These are phyloP conservation scores for Lichenothelia convexa DNA, from an alignment of 495 filamentous ascomycete species.

Conservation along the genomic window DNA sequence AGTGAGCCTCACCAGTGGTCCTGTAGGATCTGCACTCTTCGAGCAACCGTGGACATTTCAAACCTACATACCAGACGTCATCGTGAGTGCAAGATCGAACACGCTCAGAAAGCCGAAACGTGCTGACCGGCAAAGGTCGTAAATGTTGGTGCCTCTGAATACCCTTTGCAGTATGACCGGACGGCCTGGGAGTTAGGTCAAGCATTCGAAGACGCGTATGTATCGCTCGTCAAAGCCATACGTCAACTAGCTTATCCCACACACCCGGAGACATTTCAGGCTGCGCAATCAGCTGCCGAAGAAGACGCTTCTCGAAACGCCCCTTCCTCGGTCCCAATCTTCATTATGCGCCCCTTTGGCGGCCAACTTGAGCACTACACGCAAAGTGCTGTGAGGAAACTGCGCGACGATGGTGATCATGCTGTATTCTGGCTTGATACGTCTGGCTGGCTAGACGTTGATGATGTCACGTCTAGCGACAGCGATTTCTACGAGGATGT, in stretches of 20 bases:
- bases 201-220: constrained; percentile 21
- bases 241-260: constrained; percentile 21
- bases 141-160: constrained; percentile 19
- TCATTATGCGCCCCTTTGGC: constrained; percentile 23
- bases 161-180: constrained; percentile 17
- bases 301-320: constrained; percentile 5
- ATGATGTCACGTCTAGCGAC: constrained; percentile 1
- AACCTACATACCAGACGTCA: constrained; percentile 20
- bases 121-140: too few relatives aligned
- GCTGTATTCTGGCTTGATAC: constrained; percentile 27
- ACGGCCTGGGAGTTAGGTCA: constrained; percentile 17
- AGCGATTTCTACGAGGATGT: constrained; percentile 20
- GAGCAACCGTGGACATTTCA: constrained; percentile 22
- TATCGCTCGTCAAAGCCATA: constrained; percentile 22
- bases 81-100: constrained; percentile 16
- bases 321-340: constrained; percentile 19
- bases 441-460: constrained; percentile 22
- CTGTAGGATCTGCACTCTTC: constrained; percentile 17
- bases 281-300: not conserved
- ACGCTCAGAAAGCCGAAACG: too few relatives aligned
- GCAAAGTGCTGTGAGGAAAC: constrained; percentile 18
- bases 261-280: constrained; percentile 16
- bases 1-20: constrained; percentile 22
- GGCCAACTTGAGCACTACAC: constrained; percentile 25
- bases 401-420: constrained; percentile 19